Conservation (phyloP, 257 asterid genomes). For the Craterostigma plantagineum region DNA sequence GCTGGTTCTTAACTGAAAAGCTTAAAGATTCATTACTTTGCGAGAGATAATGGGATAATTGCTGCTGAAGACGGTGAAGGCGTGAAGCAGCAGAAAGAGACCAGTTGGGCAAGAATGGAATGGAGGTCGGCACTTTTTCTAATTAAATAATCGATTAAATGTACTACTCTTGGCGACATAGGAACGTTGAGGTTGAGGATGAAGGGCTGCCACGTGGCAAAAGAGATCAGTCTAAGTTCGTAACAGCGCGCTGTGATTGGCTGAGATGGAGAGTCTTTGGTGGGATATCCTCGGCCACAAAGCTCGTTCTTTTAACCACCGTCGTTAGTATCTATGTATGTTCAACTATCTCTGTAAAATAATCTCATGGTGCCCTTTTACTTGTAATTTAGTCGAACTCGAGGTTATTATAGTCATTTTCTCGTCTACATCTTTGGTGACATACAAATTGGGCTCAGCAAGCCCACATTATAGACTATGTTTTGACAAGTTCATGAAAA, state of each 20-base stretch:
- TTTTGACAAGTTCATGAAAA: too few relatives aligned
- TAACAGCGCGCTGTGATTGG: constrained; percentile 17
- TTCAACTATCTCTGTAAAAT: too few relatives aligned
- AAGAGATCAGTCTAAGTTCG: constrained; percentile 7
- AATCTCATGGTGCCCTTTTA: too few relatives aligned
- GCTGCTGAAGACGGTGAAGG: background rate
- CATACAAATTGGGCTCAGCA: too few relatives aligned
- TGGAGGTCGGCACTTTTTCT: background rate
- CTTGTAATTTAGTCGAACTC: too few relatives aligned
- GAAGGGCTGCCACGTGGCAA: constrained; percentile 18
- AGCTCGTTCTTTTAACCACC: background rate
- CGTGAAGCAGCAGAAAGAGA: background rate
- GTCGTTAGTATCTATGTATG: too few relatives aligned
- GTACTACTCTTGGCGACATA: background rate
- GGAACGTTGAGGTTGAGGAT: constrained; percentile 18
- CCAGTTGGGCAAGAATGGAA: constrained; percentile 17
- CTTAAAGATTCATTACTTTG: constrained; percentile 3
- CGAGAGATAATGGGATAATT: background rate
- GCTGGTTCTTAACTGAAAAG: background rate
- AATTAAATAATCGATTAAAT: background rate
- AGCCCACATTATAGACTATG: too few relatives aligned
- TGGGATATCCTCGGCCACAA: constrained; percentile 1
- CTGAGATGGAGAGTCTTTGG: background rate
- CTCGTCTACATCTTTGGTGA: too few relatives aligned
- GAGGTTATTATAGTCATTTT: too few relatives aligned